A percentile compares a stretch with the other conserved stretches of the same genome.
Conservation (phyloP, 2,329 filamentous ascomycete species). For the Ophiostoma novo-ulmi region DNA sequence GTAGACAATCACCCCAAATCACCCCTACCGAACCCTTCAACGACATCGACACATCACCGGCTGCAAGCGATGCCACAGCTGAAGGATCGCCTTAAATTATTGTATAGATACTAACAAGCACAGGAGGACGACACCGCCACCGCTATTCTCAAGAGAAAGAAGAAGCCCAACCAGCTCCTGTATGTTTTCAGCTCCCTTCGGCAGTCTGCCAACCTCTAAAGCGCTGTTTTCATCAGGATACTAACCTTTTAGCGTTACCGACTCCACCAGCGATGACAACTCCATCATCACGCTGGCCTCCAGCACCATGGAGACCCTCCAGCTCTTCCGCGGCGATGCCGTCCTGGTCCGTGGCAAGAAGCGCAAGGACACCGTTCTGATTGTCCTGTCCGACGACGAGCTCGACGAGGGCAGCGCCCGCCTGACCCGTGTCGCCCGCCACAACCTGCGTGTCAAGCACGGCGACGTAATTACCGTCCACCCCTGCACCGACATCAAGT, state of each 20-base stretch:
- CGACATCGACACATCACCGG: not conserved
- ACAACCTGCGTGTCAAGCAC: conserved; percentile 97
- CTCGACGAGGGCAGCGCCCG: conserved; percentile 94
- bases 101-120: not conserved
- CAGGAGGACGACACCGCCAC: conserved; percentile 81
- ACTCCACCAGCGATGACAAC: conserved; percentile 99
- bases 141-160: conserved; percentile 99
- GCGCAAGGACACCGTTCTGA: conserved; percentile 97
- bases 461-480: conserved; percentile 97
- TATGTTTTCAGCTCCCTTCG: conserved; percentile 39
- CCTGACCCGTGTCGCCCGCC: conserved; percentile 96
- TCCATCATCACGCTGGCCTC: conserved; percentile 97
- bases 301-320: conserved; percentile 96
- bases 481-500: conserved; percentile 99
- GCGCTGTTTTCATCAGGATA: not conserved
- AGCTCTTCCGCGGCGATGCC: conserved; percentile 97
- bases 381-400: conserved; percentile 95
- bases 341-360: conserved; percentile 99
- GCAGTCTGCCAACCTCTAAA: not conserved
- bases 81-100: not conserved
- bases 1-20: not conserved
- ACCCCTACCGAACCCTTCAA: not conserved
- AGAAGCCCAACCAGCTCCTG: conserved; percentile 99
- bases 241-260: conserved; percentile 67
- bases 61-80: not conserved